Conservation (phyloP, 2,329 filamentous ascomycete species). For the Amylocarpus encephaloides region DNA sequence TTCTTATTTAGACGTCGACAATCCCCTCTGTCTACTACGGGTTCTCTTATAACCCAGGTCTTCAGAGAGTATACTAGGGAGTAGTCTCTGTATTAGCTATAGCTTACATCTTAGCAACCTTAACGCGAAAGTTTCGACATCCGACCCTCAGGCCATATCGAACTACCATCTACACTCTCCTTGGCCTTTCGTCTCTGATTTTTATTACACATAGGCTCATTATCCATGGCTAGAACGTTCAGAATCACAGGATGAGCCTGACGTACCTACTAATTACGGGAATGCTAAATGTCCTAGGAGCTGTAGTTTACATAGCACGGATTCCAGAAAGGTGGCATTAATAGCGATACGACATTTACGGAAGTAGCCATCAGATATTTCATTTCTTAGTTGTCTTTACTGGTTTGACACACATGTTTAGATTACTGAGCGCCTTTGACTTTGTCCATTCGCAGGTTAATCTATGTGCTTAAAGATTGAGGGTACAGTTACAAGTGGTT, state of each 20-base stretch:
- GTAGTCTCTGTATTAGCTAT: conserved; percentile 34
- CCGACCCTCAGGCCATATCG: conserved; percentile 18
- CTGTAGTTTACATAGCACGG: conserved; percentile 6
- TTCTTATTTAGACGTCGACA: no score
- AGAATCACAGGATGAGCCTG: conserved; percentile 17
- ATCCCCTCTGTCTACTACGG: conserved; percentile 36
- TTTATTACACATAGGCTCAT: conserved; percentile 24
- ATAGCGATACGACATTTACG: conserved; percentile 21
- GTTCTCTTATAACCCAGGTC: conserved; percentile 35
- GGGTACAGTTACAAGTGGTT: no score
- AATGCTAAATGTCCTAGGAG: conserved; percentile 13
- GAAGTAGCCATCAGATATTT: conserved; percentile 28
- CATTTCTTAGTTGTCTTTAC: conserved; percentile 28
- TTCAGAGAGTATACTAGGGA: conserved; percentile 32
- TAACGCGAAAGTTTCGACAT: conserved; percentile 17
- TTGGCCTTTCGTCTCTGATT: conserved; percentile 22
- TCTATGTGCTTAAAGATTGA: no score
- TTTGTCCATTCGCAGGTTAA: conserved; percentile 7
- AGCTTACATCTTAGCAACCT: conserved; percentile 30
- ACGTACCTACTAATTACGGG: conserved; percentile 7
- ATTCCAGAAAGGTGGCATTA: conserved; percentile 26
- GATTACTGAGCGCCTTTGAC: conserved; percentile 19
- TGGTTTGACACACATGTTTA: conserved; percentile 19
- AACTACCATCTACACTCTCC: conserved; percentile 19
- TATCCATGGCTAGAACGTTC: conserved; percentile 15